These are phyloP conservation scores for Phellinidium pouzarii DNA, from an alignment of 1,284 basidiomycete species.

Conservation along the genomic window DNA sequence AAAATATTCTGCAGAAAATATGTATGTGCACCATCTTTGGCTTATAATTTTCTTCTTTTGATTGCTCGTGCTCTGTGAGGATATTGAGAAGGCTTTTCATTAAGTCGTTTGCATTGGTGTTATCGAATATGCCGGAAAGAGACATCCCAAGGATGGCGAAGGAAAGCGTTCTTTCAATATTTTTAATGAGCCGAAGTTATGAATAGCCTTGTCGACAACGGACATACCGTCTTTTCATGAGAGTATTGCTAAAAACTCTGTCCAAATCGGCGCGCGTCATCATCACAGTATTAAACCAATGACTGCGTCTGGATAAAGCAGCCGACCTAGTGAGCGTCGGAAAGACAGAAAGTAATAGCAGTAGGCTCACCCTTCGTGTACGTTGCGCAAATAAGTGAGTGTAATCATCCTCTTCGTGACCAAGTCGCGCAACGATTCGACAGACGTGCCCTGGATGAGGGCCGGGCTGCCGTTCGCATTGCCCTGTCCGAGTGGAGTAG, in stretches of 20 bases:
- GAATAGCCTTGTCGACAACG: neutral
- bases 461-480: constrained; percentile 34
- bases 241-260: constrained; percentile 60
- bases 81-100: constrained; percentile 65
- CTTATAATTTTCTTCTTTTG: constrained; percentile 74
- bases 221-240: constrained; percentile 71
- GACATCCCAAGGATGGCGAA: constrained; percentile 82
- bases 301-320: constrained; percentile 48
- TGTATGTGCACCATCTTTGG: constrained; percentile 58
- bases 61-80: constrained; percentile 71
- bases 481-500: constrained; percentile 25
- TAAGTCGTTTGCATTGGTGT: constrained; percentile 70
- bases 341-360: neutral
- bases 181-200: constrained; percentile 11
- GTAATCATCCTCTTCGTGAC: constrained; percentile 80
- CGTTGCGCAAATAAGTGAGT: constrained; percentile 74
- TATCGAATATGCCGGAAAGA: constrained; percentile 72
- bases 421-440: constrained; percentile 69
- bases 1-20: constrained; percentile 10
- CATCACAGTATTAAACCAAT: constrained; percentile 86
- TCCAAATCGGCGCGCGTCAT: constrained; percentile 69
- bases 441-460: constrained; percentile 54
- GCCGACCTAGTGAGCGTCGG: constrained; percentile 7
- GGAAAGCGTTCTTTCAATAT: constrained; percentile 53
- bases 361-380: constrained; percentile 69